A percentile compares a stretch with the other conserved stretches of the same genome.
Conservation (phyloP, 2,329 filamentous ascomycete genomes). For the Hymenoscyphus linearis region DNA sequence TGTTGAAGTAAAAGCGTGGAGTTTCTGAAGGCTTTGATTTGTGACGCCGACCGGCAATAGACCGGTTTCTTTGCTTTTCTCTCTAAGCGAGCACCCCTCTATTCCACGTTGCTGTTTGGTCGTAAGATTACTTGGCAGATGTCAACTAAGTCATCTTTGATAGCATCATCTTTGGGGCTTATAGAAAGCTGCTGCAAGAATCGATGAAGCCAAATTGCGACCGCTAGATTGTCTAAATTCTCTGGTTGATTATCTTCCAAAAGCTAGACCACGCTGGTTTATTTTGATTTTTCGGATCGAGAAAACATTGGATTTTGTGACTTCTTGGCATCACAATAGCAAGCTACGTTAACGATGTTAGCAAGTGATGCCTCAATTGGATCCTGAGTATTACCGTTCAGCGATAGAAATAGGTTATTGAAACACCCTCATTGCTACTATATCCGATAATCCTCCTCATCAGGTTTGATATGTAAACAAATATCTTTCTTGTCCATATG, state of each 20-base stretch:
- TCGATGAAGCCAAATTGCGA: constrained; percentile 8
- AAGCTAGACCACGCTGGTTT: background rate
- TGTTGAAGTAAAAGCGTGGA: constrained; percentile 4
- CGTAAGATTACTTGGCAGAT: constrained; percentile 9
- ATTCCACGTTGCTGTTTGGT: background rate
- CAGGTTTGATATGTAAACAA: constrained; percentile 11
- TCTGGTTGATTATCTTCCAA: background rate
- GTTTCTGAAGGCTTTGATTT: background rate
- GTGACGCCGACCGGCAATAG: background rate
- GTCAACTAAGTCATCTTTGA: constrained; percentile 1
- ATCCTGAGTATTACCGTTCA: constrained; percentile 10
- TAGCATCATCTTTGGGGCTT: background rate
- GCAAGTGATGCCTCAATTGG: background rate
- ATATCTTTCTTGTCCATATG: constrained; percentile 10
- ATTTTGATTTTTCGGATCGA: constrained; percentile 1
- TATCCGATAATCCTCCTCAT: constrained; percentile 17
- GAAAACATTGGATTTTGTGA: constrained; percentile 9
- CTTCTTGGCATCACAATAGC: constrained; percentile 13
- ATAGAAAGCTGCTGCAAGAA: background rate
- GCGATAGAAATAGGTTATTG: constrained; percentile 16
- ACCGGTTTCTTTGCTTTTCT: background rate
- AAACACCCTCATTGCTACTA: constrained; percentile 18
- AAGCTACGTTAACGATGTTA: constrained; percentile 8
- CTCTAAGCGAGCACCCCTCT: background rate
- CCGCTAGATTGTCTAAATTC: background rate